Percentiles rank a stretch among this genome's conserved stretches.
phyloP scores from a whole-genome alignment of 2,329 filamentous ascomycete genomes.

The Alternaria brassicicola region DNA sequence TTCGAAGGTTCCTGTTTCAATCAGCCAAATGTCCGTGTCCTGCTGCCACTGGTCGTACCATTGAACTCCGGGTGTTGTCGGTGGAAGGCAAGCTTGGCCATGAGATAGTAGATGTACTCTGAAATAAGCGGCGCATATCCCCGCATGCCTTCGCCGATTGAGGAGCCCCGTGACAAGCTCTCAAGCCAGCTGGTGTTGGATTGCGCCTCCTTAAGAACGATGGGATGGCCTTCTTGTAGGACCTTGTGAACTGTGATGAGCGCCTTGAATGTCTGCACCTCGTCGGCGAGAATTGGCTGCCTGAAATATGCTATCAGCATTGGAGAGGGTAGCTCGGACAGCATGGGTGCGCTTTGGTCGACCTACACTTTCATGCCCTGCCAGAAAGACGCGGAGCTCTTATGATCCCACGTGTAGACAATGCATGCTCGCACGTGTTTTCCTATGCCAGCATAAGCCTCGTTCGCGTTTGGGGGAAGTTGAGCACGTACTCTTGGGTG shows the following conservation, averaged over 20 bases:
- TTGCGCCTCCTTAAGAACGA: constrained; percentile 86
- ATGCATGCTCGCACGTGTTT: constrained; percentile 99
- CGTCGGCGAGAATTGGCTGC: constrained; percentile 96
- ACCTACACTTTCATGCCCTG: constrained; percentile 95
- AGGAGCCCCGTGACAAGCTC: constrained; percentile 82
- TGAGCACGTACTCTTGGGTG: constrained; percentile 65
- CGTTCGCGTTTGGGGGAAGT: constrained; percentile 6
- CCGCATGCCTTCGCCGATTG: constrained; percentile 78
- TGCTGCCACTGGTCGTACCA: constrained; percentile 56
- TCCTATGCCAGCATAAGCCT: constrained; percentile 53
- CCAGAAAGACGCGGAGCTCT: constrained; percentile 94
- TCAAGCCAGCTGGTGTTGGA: constrained; percentile 90
- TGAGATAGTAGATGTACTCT: constrained; percentile 95
- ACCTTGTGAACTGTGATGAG: constrained; percentile 98
- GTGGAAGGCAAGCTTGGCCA: constrained; percentile 96
- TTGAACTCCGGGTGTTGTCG: constrained; percentile 98
- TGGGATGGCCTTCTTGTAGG: constrained; percentile 92
- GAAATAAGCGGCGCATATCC: constrained; percentile 89
- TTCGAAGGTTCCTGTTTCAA: constrained; percentile 74
- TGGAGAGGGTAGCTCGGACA: neutral
- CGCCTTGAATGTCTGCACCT: constrained; percentile 98
- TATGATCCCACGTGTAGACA: constrained; percentile 99
- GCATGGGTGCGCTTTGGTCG: neutral
- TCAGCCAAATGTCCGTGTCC: constrained; percentile 21
- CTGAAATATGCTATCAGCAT: constrained; percentile 54